Evolutionary conservation across 2,329 filamentous ascomycete species (phyloP).

Genomic region (Penicillium glabrum): DNA sequence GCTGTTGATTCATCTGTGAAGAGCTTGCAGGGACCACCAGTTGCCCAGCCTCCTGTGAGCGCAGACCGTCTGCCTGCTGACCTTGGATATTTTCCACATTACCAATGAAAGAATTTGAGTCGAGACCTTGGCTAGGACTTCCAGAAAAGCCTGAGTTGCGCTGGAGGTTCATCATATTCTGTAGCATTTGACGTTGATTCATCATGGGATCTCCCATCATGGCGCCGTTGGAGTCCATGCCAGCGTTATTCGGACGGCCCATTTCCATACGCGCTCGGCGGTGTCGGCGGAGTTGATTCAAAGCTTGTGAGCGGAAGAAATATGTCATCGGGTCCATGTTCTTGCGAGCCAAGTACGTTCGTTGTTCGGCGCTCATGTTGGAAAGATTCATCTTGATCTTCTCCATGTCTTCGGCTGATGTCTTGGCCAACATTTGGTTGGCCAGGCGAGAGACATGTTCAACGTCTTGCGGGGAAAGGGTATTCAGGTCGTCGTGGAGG

Average conservation of each 20-base stretch:
- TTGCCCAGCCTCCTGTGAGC: slow-evolving; percentile 61
- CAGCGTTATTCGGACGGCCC: slow-evolving; percentile 29
- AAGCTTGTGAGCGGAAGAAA: slow-evolving; percentile 52
- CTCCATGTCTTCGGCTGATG: slow-evolving; percentile 47
- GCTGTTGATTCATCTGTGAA: slow-evolving; percentile 48
- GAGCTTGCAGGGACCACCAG: slow-evolving; percentile 65
- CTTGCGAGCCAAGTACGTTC: slow-evolving; percentile 45
- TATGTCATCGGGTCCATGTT: slow-evolving; percentile 52
- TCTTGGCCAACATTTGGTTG: slow-evolving; percentile 47
- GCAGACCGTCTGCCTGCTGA: slow-evolving; percentile 62
- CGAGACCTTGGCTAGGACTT: slow-evolving; percentile 32
- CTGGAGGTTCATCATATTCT: slow-evolving; percentile 43
- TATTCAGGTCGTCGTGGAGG: slow-evolving; percentile 35
- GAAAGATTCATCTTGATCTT: slow-evolving; percentile 49
- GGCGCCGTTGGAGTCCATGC: slow-evolving; percentile 29
- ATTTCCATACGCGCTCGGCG: slow-evolving; percentile 34
- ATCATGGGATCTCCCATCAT: slow-evolving; percentile 41
- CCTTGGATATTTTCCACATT: slow-evolving; percentile 58
- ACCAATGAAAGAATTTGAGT: slow-evolving; percentile 40
- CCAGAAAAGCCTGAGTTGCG: slow-evolving; percentile 37
- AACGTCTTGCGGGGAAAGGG: slow-evolving; percentile 41
- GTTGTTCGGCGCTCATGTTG: slow-evolving; percentile 49
- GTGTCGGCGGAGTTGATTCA: slow-evolving; percentile 41
- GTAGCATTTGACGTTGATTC: slow-evolving; percentile 41
- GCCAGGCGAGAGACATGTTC: slow-evolving; percentile 49